phyloP scores from a whole-genome alignment of 805 yeast species.

The Spathaspora arborariae region DNA sequence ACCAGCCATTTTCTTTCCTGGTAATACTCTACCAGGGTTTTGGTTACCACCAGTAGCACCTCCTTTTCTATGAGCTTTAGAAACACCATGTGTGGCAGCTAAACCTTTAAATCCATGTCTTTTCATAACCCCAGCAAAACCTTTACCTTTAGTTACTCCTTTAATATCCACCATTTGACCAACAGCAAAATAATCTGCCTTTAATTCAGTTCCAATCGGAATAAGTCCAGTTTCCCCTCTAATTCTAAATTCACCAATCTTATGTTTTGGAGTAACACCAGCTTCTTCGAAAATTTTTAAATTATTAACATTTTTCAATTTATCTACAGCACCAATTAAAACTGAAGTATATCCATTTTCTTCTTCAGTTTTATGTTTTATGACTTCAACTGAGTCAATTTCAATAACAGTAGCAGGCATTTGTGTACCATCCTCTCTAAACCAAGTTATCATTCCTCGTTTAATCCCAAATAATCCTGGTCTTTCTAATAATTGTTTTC shows the following conservation, averaged over 20 bases:
- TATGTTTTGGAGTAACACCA: slow-evolving; percentile 76
- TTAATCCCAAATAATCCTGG: slow-evolving; percentile 84
- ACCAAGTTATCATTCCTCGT: slow-evolving; percentile 88
- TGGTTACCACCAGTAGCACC: slow-evolving; percentile 97
- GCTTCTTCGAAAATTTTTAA: slow-evolving; percentile 79
- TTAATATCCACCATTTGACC: slow-evolving; percentile 85
- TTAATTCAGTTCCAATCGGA: slow-evolving; percentile 73
- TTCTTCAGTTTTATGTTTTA: slow-evolving; percentile 63
- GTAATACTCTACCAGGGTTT: slow-evolving; percentile 92
- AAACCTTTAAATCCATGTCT: slow-evolving; percentile 87
- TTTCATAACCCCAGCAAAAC: slow-evolving; percentile 97
- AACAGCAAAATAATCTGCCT: slow-evolving; percentile 75
- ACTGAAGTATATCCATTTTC: slow-evolving; percentile 82
- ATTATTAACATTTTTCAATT: slow-evolving; percentile 54
- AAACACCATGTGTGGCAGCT: slow-evolving; percentile 93
- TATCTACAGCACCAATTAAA: slow-evolving; percentile 79
- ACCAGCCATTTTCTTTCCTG: slow-evolving; percentile 98
- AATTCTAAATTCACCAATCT: slow-evolving; percentile 76
- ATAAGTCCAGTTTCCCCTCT: slow-evolving; percentile 56
- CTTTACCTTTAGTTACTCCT: slow-evolving; percentile 87
- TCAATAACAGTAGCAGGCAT: slow-evolving; percentile 85
- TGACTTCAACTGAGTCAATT: slow-evolving; percentile 83
- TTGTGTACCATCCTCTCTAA: slow-evolving; percentile 63
- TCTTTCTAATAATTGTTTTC: slow-evolving; percentile 71
- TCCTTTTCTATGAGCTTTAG: slow-evolving; percentile 88